phyloP scores from a whole-genome alignment of 2,329 filamentous ascomycete genomes.

The Coleophoma cylindrospora region DNA sequence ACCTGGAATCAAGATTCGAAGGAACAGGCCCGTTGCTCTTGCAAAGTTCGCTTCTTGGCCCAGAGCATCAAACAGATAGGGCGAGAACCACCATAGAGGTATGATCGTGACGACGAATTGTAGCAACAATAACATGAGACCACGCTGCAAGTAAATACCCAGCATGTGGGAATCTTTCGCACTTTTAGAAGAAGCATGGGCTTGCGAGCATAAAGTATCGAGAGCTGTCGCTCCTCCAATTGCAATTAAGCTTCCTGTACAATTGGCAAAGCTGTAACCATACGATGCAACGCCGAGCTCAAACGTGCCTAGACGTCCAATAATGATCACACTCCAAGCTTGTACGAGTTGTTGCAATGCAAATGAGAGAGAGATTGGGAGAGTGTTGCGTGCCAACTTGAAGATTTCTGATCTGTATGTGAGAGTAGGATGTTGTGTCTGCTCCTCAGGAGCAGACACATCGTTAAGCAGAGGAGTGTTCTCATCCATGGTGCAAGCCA shows the following conservation, averaged over 20 bases:
- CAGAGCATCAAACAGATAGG: constrained; percentile 63
- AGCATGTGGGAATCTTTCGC: constrained; percentile 54
- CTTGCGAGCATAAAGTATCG: constrained; percentile 74
- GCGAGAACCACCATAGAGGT: constrained; percentile 68
- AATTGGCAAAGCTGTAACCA: constrained; percentile 87
- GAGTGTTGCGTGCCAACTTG: constrained; percentile 1
- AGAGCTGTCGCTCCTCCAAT: constrained; percentile 79
- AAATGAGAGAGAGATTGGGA: constrained; percentile 5
- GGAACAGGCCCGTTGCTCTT: constrained; percentile 62
- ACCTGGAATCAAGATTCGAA: constrained; percentile 68
- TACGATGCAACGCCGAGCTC: constrained; percentile 56
- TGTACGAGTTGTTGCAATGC: constrained; percentile 4
- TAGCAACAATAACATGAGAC: constrained; percentile 59
- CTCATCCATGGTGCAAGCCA: background rate
- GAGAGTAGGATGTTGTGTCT: background rate
- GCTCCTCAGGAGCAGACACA: background rate
- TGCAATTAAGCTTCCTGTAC: constrained; percentile 76
- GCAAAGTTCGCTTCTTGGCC: constrained; percentile 74
- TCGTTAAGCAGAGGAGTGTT: background rate
- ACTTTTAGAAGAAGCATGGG: constrained; percentile 64
- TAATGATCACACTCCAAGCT: constrained; percentile 5
- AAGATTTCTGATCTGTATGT: constrained; percentile 4
- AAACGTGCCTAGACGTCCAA: constrained; percentile 3
- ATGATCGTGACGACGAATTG: constrained; percentile 66
- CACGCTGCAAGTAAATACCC: constrained; percentile 70